phyloP scores from a whole-genome alignment of 495 filamentous ascomycete species.

The Penicillium goetzii region DNA sequence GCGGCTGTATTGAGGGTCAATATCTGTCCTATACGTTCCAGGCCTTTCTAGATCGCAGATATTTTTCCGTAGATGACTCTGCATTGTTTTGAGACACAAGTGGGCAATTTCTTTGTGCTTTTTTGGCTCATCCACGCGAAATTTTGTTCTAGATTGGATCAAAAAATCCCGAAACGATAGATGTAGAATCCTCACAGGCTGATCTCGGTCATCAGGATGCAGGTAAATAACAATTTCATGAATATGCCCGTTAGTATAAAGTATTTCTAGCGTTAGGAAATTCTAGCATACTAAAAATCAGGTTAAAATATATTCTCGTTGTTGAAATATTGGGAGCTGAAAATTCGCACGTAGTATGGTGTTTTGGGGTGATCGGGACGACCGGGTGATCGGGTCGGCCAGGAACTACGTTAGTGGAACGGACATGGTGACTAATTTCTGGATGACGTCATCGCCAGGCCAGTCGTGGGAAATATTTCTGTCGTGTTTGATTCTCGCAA shows the following conservation, averaged over 20 bases:
- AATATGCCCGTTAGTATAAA: too few relatives aligned
- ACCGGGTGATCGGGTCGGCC: too few relatives aligned
- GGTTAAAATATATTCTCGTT: too few relatives aligned
- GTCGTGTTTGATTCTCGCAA: constrained; percentile 18
- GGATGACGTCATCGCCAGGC: constrained; percentile 37
- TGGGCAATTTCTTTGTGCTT: not conserved
- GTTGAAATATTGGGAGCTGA: too few relatives aligned
- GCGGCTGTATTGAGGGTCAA: not conserved
- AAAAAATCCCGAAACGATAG: constrained; percentile 38
- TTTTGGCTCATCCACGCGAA: not conserved
- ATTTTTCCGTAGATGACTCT: not conserved
- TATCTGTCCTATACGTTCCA: not conserved
- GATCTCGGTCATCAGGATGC: constrained; percentile 10
- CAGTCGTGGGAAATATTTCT: constrained; percentile 33
- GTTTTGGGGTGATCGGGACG: too few relatives aligned
- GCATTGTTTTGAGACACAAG: not conserved
- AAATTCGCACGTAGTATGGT: too few relatives aligned
- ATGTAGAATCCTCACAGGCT: constrained; percentile 22
- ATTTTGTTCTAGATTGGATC: not conserved
- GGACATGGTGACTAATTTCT: constrained; percentile 22
- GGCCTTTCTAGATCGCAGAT: not conserved
- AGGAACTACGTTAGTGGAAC: too few relatives aligned
- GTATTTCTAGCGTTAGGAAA: too few relatives aligned
- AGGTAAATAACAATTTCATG: too few relatives aligned
- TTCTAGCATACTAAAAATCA: too few relatives aligned